These are phyloP conservation scores for Xylariaceae sp. DNA, from an alignment of 2,329 filamentous ascomycete species.

Conservation along the genomic window DNA sequence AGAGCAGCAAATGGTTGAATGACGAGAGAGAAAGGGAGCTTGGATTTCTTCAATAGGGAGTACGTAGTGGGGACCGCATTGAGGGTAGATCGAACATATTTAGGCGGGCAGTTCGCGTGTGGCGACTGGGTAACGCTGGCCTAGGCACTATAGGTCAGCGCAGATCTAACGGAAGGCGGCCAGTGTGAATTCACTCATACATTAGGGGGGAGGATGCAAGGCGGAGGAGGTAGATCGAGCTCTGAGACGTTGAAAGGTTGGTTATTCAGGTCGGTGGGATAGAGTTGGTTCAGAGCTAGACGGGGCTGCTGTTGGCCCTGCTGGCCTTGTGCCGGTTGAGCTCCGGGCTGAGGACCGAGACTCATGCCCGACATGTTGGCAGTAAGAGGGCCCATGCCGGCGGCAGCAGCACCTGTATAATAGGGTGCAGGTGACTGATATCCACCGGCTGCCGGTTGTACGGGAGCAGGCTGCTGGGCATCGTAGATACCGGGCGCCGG, in stretches of 20 bases:
- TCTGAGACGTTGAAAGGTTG: conserved; percentile 94
- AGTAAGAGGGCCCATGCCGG: conserved; percentile 69
- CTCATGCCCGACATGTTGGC: conserved; percentile 85
- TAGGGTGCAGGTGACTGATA: conserved; percentile 68
- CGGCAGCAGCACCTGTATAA: conserved; percentile 57
- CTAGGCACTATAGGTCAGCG: conserved; percentile 41
- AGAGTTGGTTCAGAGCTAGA: conserved; percentile 76
- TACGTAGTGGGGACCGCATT: conserved; percentile 92
- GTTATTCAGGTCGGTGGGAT: conserved; percentile 85
- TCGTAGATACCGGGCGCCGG: conserved; percentile 38
- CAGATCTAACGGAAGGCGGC: neutral
- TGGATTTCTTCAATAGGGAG: conserved; percentile 93
- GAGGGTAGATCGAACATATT: conserved; percentile 92
- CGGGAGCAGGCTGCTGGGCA: conserved; percentile 39
- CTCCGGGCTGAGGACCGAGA: conserved; percentile 59
- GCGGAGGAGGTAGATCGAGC: conserved; percentile 85
- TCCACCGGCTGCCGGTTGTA: conserved; percentile 51
- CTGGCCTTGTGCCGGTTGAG: conserved; percentile 52
- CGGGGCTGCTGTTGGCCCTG: conserved; percentile 47
- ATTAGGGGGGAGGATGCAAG: conserved; percentile 86
- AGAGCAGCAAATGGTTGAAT: conserved; percentile 94
- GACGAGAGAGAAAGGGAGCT: conserved; percentile 89
- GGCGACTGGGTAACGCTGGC: conserved; percentile 88
- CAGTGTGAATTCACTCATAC: conserved; percentile 55
- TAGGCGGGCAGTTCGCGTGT: conserved; percentile 84